Evolutionary conservation across 1,139 yeast species (phyloP), one percentile per base, ranked within the genome.

Genomic region (Eremothecium gossypii): DNA sequence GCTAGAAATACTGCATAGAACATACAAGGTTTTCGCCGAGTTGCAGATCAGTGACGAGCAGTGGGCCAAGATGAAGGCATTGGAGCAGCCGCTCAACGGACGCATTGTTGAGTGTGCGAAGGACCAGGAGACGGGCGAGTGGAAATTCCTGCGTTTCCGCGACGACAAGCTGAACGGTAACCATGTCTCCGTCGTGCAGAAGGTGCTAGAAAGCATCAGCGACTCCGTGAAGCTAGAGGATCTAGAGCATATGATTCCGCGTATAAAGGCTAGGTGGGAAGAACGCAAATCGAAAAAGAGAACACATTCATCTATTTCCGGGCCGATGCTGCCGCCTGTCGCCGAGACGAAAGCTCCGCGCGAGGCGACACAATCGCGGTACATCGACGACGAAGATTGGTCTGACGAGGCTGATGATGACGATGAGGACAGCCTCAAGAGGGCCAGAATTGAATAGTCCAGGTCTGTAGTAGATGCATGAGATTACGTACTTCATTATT

Each of bases 161-260:
- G 95, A 91, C 62, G 99, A 93, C 60, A 93, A 93, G 59, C 65
- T 76, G 20, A 82, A 83, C 55, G 97, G 95, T 8, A 93, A 93
- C 60, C 95, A 86, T 61, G 63, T 78, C 4, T 68, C 79, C 13
- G 86, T 84, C 14, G 96, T 87, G 10, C 79, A 77, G 45, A 89
- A 83, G 56, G 89, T 91, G 35, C 65, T 89, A 41, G 77, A 79
- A 48, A 82, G 95, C 58, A 91, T 93, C 39, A 76, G 77, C 49
- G 98, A 91, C 62, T 83, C 93, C 1, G 96, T 91, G 2, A 70
- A 77, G 13, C 79, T 83, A 49, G 83, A 84, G 43, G 95, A 89
- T 51, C 67, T 91, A 34, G 66, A 76, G 7, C 74, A 68, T 17
- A 63, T 70, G 2, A 69, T 71, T 27, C 63, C 65, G 0, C 64